These are phyloP conservation scores for Flaveria sonorensis DNA, from an alignment of 129 eudicot genomes.

Conservation along the genomic window DNA sequence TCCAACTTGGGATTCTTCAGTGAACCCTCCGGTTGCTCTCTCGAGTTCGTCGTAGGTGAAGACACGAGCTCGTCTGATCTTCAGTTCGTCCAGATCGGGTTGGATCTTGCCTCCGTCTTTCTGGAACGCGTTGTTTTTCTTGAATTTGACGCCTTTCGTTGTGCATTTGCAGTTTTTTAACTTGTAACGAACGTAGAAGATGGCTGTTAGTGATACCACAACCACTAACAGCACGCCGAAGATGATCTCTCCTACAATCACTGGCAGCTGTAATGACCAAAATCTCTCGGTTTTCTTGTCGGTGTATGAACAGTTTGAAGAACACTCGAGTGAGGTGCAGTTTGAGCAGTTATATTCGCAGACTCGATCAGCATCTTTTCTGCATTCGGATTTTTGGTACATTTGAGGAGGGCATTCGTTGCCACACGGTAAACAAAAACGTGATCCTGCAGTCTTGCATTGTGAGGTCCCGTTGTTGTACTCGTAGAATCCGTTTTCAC, in stretches of 20 bases:
- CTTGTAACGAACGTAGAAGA: conserved; percentile 75
- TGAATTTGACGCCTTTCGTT: conserved; percentile 34
- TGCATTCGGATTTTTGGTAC: conserved; percentile 57
- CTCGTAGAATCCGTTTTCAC: conserved; percentile 55
- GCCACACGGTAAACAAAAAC: conserved; percentile 74
- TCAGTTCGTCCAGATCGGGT: conserved; percentile 76
- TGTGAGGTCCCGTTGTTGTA: conserved; percentile 53
- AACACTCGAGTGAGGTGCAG: conserved; percentile 64
- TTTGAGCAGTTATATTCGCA: conserved; percentile 76
- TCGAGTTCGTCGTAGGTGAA: conserved; percentile 76
- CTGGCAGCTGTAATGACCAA: conserved; percentile 80
- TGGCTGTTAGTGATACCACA: conserved; percentile 62
- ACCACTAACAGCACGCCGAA: conserved; percentile 68
- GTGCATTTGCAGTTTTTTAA: conserved; percentile 75
- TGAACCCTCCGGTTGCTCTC: conserved; percentile 68
- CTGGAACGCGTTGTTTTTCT: conserved; percentile 40
- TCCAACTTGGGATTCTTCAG: conserved; percentile 81
- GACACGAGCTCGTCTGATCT: conserved; percentile 68
- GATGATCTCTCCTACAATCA: conserved; percentile 67
- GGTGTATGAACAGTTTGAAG: conserved; percentile 49
- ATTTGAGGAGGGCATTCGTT: conserved; percentile 67
- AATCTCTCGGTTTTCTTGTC: conserved; percentile 48
- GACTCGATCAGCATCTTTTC: conserved; percentile 49
- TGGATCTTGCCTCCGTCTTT: conserved; percentile 59
- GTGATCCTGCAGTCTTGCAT: conserved; percentile 56